phyloP scores from a whole-genome alignment of 805 yeast species.

The Torulaspora microellipsoides region DNA sequence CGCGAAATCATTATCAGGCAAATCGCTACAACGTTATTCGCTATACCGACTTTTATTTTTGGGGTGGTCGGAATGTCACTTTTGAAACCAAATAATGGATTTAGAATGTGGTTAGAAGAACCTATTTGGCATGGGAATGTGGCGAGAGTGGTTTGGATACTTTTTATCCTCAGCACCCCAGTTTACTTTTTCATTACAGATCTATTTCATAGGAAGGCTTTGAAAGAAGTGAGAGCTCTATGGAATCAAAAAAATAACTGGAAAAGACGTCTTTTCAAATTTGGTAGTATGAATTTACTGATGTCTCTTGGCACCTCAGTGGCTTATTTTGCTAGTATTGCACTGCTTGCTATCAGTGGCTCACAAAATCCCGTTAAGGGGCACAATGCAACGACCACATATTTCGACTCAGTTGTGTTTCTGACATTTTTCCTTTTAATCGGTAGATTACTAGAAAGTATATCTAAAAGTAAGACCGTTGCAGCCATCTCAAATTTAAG shows the following conservation, averaged over 20 bases:
- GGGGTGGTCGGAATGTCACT: constrained; percentile 69
- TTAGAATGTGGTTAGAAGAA: constrained; percentile 51
- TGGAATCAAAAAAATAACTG: constrained; percentile 56
- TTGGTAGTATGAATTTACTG: constrained; percentile 74
- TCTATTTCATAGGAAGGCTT: constrained; percentile 63
- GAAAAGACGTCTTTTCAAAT: constrained; percentile 53
- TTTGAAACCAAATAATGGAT: constrained; percentile 38
- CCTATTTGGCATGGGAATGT: constrained; percentile 63
- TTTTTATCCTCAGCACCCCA: constrained; percentile 63
- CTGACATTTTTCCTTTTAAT: constrained; percentile 65
- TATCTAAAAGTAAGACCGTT: constrained; percentile 63
- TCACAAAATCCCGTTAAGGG: constrained; percentile 1
- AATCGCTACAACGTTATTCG: constrained; percentile 46
- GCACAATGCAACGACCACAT: constrained; percentile 52
- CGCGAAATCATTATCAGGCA: constrained; percentile 43
- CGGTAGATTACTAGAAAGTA: constrained; percentile 64
- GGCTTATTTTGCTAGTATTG: constrained; percentile 65
- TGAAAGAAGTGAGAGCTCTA: constrained; percentile 51
- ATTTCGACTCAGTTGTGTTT: constrained; percentile 76
- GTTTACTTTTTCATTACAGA: constrained; percentile 73
- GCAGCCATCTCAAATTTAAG: constrained; percentile 55
- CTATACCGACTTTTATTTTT: constrained; percentile 64
- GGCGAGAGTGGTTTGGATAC: constrained; percentile 58
- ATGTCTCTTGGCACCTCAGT: constrained; percentile 71
- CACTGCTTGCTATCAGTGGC: constrained; percentile 47